phyloP scores from a whole-genome alignment of 306 rosid genomes.

The Senna tora region DNA sequence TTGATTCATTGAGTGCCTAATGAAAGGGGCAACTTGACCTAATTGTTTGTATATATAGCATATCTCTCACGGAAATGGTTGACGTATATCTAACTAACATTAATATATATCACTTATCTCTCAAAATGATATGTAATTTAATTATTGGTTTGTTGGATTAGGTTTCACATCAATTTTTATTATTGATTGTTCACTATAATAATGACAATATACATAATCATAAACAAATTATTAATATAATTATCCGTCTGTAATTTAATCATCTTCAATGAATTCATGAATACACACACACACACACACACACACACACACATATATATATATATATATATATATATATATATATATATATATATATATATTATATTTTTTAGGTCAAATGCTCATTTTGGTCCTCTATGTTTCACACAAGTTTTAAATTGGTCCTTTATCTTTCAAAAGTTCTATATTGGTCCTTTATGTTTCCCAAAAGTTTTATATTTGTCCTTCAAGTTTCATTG shows the following conservation, averaged over 20 bases:
- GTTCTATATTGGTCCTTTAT: no score
- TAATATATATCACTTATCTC: slow-evolving; percentile 15
- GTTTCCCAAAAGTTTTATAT: no score
- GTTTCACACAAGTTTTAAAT: no score
- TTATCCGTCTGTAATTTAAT: slow-evolving; percentile 1
- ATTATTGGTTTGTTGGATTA: slow-evolving; percentile 52
- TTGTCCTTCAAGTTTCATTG: no score
- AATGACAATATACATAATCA: slow-evolving; percentile 7
- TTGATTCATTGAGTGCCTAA: slow-evolving; percentile 23
- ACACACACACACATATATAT: no score
- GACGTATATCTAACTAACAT: slow-evolving; percentile 48
- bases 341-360: no score
- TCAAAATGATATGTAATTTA: background rate
- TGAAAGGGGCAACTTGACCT: slow-evolving; percentile 14
- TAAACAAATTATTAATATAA: background rate
- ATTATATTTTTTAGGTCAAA: no score
- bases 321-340: no score
- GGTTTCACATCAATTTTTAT: slow-evolving; percentile 42
- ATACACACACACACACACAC: no score
- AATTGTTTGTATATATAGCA: slow-evolving; percentile 18
- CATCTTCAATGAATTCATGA: slow-evolving; percentile 1
- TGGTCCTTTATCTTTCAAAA: no score
- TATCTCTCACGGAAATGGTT: slow-evolving; percentile 42
- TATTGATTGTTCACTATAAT: slow-evolving; percentile 25
- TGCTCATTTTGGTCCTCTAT: no score